Conservation (phyloP, 371 early-diverging fungal genomes). For the Fennellomyces sp. region DNA sequence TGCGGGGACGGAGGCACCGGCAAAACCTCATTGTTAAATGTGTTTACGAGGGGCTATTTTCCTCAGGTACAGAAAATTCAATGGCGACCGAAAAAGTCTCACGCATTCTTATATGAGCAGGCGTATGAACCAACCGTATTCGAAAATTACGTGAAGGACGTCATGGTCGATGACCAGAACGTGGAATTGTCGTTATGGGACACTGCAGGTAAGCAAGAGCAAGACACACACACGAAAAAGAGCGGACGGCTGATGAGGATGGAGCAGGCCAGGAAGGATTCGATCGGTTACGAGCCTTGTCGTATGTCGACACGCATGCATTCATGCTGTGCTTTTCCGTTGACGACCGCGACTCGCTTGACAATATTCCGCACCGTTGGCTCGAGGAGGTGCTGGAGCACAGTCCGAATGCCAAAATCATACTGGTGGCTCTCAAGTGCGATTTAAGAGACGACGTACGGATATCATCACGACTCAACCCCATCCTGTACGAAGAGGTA, state of each 20-base stretch:
- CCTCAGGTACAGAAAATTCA: conserved; percentile 55
- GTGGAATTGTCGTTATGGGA: conserved; percentile 89
- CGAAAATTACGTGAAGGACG: conserved; percentile 84
- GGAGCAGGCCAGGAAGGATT: conserved; percentile 73
- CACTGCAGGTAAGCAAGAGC: conserved; percentile 86
- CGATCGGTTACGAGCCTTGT: conserved; percentile 56
- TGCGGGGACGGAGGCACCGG: conserved; percentile 72
- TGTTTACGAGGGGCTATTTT: conserved; percentile 59
- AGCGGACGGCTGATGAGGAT: too few relatives aligned
- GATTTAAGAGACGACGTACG: conserved; percentile 52
- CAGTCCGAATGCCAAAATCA: conserved; percentile 47
- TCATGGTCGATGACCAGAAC: conserved; percentile 76
- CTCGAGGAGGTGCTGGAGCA: conserved; percentile 46
- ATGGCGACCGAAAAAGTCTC: not conserved
- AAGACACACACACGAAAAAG: too few relatives aligned
- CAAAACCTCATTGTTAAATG: conserved; percentile 66
- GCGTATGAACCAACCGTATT: conserved; percentile 76
- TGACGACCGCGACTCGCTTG: conserved; percentile 56
- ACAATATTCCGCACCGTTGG: conserved; percentile 60
- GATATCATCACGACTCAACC: conserved; percentile 12
- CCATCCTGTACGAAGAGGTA: conserved; percentile 54
- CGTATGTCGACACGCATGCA: conserved; percentile 57
- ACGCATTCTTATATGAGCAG: conserved; percentile 24
- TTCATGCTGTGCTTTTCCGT: conserved; percentile 62
- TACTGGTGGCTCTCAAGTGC: conserved; percentile 58